A percentile compares a stretch with the other conserved stretches of the same genome.
Evolutionary conservation across 768 basidiomycete genomes (phyloP).

Genomic region (Boletus sensibilis): DNA sequence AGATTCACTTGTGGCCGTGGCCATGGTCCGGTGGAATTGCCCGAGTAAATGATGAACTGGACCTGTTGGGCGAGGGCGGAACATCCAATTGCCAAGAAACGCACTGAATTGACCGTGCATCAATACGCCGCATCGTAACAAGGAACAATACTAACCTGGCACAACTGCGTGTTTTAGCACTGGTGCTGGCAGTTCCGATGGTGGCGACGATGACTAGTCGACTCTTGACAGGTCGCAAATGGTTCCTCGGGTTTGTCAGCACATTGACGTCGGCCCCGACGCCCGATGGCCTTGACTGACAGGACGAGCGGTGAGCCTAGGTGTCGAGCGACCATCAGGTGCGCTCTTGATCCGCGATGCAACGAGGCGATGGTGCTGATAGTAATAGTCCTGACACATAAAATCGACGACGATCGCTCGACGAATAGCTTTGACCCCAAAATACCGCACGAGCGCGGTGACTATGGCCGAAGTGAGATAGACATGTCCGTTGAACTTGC

Average conservation of each 20-base stretch:
- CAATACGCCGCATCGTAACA: slow-evolving; percentile 21
- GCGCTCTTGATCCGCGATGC: neutral
- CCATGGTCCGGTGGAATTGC: slow-evolving; percentile 28
- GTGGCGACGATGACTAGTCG: neutral
- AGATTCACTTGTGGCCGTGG: slow-evolving; percentile 25
- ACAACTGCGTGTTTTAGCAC: neutral
- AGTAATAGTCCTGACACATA: neutral
- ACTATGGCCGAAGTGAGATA: neutral
- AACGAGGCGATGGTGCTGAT: slow-evolving; percentile 20
- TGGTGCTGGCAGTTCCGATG: neutral
- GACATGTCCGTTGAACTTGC: neutral
- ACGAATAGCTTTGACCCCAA: slow-evolving; percentile 10
- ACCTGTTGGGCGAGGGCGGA: slow-evolving; percentile 23
- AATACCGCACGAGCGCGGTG: slow-evolving; percentile 6
- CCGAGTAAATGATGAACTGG: slow-evolving; percentile 18
- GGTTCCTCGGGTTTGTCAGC: slow-evolving; percentile 17
- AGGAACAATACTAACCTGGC: slow-evolving; percentile 14
- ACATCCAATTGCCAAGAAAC: slow-evolving; percentile 23
- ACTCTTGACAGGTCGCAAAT: neutral
- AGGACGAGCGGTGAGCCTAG: neutral
- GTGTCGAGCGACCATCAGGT: slow-evolving; percentile 9
- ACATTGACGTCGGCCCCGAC: neutral
- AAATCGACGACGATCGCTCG: neutral
- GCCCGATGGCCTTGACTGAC: neutral
- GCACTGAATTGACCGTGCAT: slow-evolving; percentile 16